phyloP scores from a whole-genome alignment of 805 yeast species.

The Priceomyces castillae region DNA sequence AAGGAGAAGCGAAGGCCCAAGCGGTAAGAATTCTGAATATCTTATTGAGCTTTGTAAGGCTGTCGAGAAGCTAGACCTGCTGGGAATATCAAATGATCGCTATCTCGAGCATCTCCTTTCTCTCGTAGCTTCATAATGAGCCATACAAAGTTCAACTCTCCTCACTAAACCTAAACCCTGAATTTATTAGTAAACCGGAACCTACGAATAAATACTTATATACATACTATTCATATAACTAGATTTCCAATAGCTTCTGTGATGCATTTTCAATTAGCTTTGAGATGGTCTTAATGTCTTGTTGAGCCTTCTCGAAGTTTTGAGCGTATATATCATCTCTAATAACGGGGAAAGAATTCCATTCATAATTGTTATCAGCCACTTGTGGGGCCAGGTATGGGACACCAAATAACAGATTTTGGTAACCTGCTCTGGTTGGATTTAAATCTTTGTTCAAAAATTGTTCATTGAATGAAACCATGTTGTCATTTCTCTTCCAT shows the following conservation, averaged over 20 bases:
- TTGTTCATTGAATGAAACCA: slow-evolving; percentile 52
- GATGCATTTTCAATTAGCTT: slow-evolving; percentile 19
- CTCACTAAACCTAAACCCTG: neutral
- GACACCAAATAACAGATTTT: slow-evolving; percentile 69
- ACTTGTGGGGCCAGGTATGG: slow-evolving; percentile 53
- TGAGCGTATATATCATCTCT: slow-evolving; percentile 59
- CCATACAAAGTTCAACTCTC: no score
- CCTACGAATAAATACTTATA: neutral
- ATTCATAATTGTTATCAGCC: slow-evolving; percentile 34
- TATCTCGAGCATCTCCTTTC: slow-evolving; percentile 34
- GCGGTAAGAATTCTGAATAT: slow-evolving; percentile 79
- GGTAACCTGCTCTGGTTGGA: slow-evolving; percentile 59
- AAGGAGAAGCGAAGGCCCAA: slow-evolving; percentile 61
- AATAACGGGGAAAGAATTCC: slow-evolving; percentile 74
- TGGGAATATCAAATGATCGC: slow-evolving; percentile 21
- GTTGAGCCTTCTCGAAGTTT: slow-evolving; percentile 54
- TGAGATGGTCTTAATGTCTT: slow-evolving; percentile 46
- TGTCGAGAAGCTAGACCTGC: slow-evolving; percentile 23
- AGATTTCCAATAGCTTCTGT: slow-evolving; percentile 5
- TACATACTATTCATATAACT: neutral
- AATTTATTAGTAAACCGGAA: neutral
- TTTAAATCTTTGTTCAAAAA: slow-evolving; percentile 47
- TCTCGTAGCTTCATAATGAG: slow-evolving; percentile 9
- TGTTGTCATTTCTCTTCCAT: slow-evolving; percentile 76
- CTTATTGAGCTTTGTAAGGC: slow-evolving; percentile 53